Evolutionary conservation across 2,329 filamentous ascomycete species (phyloP).

Genomic region (Fusarium sp.): DNA sequence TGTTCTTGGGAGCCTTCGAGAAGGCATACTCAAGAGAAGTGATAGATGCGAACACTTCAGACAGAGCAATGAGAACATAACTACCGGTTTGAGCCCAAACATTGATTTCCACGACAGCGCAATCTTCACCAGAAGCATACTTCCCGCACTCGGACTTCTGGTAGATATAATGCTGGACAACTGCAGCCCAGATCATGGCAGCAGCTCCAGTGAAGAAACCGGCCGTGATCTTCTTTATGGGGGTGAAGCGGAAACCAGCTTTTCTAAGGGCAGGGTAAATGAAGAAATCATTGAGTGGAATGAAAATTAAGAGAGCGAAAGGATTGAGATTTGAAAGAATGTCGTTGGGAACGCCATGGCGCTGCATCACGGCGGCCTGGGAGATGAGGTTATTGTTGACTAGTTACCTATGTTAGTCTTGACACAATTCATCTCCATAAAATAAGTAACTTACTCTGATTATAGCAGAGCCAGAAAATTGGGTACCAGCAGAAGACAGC

Average conservation of each 20-base stretch:
- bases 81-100: constrained; percentile 70
- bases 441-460: constrained; percentile 51
- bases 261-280: constrained; percentile 76
- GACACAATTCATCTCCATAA: background rate
- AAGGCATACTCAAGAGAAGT: constrained; percentile 79
- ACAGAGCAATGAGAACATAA: constrained; percentile 61
- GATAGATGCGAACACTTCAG: constrained; percentile 63
- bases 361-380: constrained; percentile 73
- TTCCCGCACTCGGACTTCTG: constrained; percentile 68
- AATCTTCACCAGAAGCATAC: constrained; percentile 48
- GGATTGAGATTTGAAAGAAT: constrained; percentile 80
- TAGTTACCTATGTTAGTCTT: constrained; percentile 43
- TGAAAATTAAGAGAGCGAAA: constrained; percentile 78
- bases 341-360: constrained; percentile 81
- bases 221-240: constrained; percentile 79
- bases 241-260: constrained; percentile 73
- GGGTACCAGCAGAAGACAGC: constrained; percentile 78
- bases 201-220: constrained; percentile 74
- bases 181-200: constrained; percentile 68
- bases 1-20: constrained; percentile 80
- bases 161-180: constrained; percentile 73
- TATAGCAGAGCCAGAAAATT: constrained; percentile 67
- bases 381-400: constrained; percentile 70
- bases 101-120: constrained; percentile 58
- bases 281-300: constrained; percentile 75